phyloP scores from a whole-genome alignment of 176 grass and related monocot genomes.

The Typha latifolia region DNA sequence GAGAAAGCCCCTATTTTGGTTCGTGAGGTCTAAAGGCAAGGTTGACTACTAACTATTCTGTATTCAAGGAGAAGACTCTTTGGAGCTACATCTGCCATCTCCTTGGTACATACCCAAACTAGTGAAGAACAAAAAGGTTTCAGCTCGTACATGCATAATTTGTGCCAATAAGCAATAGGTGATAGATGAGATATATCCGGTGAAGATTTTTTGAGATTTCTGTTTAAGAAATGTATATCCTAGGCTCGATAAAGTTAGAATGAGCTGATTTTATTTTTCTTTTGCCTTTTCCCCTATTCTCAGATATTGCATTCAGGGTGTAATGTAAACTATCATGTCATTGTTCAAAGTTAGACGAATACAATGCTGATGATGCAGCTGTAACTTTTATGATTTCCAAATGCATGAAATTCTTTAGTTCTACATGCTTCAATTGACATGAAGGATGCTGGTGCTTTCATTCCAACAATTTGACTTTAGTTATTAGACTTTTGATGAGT shows the following conservation, averaged over 20 bases:
- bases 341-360: background rate
- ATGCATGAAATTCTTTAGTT: too few species aligned
- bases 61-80: background rate
- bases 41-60: constrained; percentile 3
- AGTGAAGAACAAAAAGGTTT: too few species aligned
- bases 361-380: background rate
- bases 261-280: background rate
- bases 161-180: background rate
- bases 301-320: background rate
- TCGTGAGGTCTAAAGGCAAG: constrained; percentile 41
- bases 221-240: background rate
- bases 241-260: background rate
- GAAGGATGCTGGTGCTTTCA: too few species aligned
- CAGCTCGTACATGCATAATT: too few species aligned
- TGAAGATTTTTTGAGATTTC: background rate
- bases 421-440: too few species aligned
- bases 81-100: too few species aligned
- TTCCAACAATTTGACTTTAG: too few species aligned
- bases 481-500: too few species aligned
- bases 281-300: background rate
- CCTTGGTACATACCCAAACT: too few species aligned
- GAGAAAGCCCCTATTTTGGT: constrained; percentile 59
- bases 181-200: background rate
- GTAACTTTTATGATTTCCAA: too few species aligned
- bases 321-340: background rate